Evolutionary conservation across 2,329 filamentous ascomycete genomes (phyloP).

Genomic region (Sporothrix protearum): DNA sequence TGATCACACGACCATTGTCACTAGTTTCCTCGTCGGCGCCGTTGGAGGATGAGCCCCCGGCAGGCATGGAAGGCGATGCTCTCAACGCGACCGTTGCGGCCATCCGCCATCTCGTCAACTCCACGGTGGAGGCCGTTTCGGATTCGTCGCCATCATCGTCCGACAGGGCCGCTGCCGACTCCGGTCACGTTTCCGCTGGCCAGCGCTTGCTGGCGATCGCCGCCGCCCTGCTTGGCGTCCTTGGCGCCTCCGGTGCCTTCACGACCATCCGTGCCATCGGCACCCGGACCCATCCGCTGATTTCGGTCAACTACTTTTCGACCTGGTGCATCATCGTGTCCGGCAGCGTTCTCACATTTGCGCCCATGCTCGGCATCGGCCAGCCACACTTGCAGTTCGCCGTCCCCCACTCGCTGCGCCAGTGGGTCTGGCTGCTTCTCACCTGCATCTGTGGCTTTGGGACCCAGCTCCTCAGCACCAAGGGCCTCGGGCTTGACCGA

Average conservation of each 20-base stretch:
- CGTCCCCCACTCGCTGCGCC: conserved; percentile 40
- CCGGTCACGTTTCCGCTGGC: conserved; percentile 15
- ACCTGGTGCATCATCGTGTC: conserved; percentile 67
- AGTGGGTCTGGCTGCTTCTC: conserved; percentile 66
- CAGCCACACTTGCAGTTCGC: conserved; percentile 47
- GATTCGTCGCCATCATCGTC: neutral
- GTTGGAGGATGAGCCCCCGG: neutral
- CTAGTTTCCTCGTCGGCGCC: conserved; percentile 31
- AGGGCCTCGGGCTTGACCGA: conserved; percentile 67
- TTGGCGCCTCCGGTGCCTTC: conserved; percentile 71
- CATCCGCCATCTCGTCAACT: neutral
- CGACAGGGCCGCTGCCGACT: neutral
- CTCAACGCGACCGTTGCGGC: neutral
- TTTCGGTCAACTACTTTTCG: conserved; percentile 82
- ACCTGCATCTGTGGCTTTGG: conserved; percentile 73
- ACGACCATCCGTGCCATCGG: conserved; percentile 77
- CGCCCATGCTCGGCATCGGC: conserved; percentile 43
- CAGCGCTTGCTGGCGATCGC: conserved; percentile 29
- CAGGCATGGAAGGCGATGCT: neutral
- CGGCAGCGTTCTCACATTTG: conserved; percentile 54
- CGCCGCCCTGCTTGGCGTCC: conserved; percentile 66
- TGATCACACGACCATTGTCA: conserved; percentile 69
- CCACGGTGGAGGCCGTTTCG: neutral
- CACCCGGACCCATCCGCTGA: conserved; percentile 72
- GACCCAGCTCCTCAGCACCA: conserved; percentile 82